Evolutionary conservation across 1,284 basidiomycete genomes (phyloP), one percentile per base, ranked within the genome.

Genomic region (Marasmius sp.): DNA sequence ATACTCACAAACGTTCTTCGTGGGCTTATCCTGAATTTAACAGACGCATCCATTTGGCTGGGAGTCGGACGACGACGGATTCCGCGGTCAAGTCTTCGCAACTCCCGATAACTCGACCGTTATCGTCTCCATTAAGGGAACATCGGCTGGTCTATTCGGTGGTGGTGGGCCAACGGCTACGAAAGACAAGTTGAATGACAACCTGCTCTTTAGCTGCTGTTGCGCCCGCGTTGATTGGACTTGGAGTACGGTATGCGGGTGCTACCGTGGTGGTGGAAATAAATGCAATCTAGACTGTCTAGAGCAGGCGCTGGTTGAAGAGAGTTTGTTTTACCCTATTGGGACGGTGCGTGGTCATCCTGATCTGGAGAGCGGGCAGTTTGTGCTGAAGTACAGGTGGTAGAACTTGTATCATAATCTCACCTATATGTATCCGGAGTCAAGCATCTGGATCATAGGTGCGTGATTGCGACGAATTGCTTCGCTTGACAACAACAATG

Each of bases 201-300:
- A 98, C 68, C 74, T 99, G n/a, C 79, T 98, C 59, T 99, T 98
- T 77, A 92, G 95, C 59, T 99, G 97, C 76, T 99, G 97, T 77
- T 99, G 97, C 74, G 97, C 97, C 0, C 82, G 88, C 18, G 87
- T 99, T 27, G 94, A 94, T 71, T 97, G 94, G 87, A 89, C 93
- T 6, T 99, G 97, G 97, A 88, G 91, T 48, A 86, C 95, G 0
- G 97, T 98, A 6, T 99, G 97, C 74, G 93, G 89, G 62, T 99
- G 97, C 75, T 93, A 92, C 75, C 81, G 87, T 2, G 88, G 92
- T 16, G 86, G 88, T 2, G 91, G 88, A 82, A 89, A 47, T 6
- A 47, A 90, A 68, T 99, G 97, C 75, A 86, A 94, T 67, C 83
- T 90, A 71, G 80, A 85, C 33, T 99, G 97, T 72, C 70, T 98